Percentiles rank a stretch among this genome's conserved stretches.
These are phyloP conservation scores for Nepenthes mirabilis DNA, from an alignment of 148 eudicot species.

Conservation along the genomic window DNA sequence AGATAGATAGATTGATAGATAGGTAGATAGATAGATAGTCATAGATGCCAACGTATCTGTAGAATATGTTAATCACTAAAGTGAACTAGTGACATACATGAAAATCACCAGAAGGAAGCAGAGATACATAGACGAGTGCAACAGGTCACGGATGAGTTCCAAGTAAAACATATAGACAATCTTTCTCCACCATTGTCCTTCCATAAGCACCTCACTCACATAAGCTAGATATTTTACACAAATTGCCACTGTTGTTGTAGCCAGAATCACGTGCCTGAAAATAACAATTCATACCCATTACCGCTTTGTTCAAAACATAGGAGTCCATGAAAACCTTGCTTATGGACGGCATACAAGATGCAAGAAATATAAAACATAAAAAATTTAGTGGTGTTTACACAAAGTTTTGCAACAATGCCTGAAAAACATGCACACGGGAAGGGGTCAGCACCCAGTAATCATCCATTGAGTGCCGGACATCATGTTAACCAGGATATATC, in stretches of 20 bases:
- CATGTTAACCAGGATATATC: too few relatives aligned
- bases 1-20: too few relatives aligned
- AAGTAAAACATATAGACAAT: constrained; percentile 93
- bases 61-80: constrained; percentile 1
- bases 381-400: too few relatives aligned
- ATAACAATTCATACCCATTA: neutral
- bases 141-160: constrained; percentile 86
- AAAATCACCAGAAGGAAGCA: constrained; percentile 95
- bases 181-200: constrained; percentile 97
- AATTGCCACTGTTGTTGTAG: constrained; percentile 79
- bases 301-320: neutral
- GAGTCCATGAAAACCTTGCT: neutral
- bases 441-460: too few relatives aligned
- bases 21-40: too few relatives aligned
- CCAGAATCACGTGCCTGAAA: constrained; percentile 92
- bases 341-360: neutral
- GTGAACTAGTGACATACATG: constrained; percentile 48
- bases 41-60: too few relatives aligned
- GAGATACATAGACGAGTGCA: constrained; percentile 91
- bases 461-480: too few relatives aligned
- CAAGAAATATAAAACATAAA: too few relatives aligned
- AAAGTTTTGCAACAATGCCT: too few relatives aligned
- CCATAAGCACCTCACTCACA: constrained; percentile 93
- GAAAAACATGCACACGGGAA: too few relatives aligned
- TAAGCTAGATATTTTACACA: constrained; percentile 80